Evolutionary conservation across 1,139 yeast genomes (phyloP).

Genomic region (Debaryomyces fabryi): DNA sequence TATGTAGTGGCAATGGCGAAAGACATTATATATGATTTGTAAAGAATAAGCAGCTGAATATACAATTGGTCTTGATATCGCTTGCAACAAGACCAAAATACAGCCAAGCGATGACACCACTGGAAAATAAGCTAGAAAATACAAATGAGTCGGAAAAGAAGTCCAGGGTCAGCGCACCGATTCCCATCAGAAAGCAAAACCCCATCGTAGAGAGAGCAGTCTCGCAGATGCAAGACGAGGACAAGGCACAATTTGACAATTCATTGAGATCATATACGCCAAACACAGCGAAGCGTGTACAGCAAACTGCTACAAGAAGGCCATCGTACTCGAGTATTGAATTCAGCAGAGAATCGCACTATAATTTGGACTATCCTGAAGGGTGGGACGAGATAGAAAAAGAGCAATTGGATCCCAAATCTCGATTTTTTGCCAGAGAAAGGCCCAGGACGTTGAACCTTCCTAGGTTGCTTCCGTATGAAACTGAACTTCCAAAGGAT

Average conservation of each 20-base stretch:
- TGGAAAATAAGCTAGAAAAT: background rate
- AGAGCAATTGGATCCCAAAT: slow-evolving; percentile 49
- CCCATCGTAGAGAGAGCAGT: slow-evolving; percentile 14
- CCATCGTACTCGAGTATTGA: slow-evolving; percentile 43
- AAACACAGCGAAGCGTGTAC: slow-evolving; percentile 21
- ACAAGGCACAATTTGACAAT: slow-evolving; percentile 4
- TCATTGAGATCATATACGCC: slow-evolving; percentile 32
- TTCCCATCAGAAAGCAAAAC: slow-evolving; percentile 19
- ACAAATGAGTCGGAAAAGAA: background rate
- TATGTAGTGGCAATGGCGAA: slow-evolving; percentile 6
- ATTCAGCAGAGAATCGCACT: slow-evolving; percentile 45
- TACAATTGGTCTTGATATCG: slow-evolving; percentile 2
- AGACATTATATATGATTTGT: background rate
- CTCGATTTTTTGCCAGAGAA: slow-evolving; percentile 59
- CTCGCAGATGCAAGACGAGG: slow-evolving; percentile 17
- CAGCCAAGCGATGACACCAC: slow-evolving; percentile 7
- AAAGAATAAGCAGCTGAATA: background rate
- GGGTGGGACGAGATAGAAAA: slow-evolving; percentile 43
- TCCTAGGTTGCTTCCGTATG: slow-evolving; percentile 72
- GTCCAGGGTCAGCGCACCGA: slow-evolving; percentile 20
- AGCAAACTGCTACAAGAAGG: slow-evolving; percentile 24
- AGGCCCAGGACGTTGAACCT: slow-evolving; percentile 59
- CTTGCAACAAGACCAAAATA: slow-evolving; percentile 6
- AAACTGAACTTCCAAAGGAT: slow-evolving; percentile 67
- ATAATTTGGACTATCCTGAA: slow-evolving; percentile 61